Percentiles rank a stretch among this genome's conserved stretches.
Conservation (phyloP, 352 stramenopile species). For the Thraustochytrium sp. region DNA sequence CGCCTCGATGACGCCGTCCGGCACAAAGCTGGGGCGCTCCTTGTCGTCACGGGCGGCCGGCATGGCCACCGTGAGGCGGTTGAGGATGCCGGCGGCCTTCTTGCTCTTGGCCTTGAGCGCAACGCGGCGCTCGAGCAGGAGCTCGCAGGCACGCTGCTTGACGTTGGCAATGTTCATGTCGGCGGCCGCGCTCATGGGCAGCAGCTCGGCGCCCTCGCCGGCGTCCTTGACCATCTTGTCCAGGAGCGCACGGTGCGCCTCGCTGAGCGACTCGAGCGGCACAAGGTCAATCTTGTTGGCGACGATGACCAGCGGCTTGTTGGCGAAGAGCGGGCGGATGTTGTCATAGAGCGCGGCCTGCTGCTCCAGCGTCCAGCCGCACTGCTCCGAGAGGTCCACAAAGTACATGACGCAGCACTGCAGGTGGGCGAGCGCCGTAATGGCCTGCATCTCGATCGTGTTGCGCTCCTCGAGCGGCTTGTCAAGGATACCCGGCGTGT, state of each 20-base stretch:
- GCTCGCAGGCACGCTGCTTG: constrained; percentile 89
- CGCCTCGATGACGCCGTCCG: constrained; percentile 75
- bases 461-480: constrained; percentile 98
- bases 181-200: constrained; percentile 95
- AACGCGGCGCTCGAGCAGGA: constrained; percentile 85
- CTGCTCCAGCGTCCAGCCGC: constrained; percentile 97
- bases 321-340: constrained; percentile 97
- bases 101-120: constrained; percentile 90
- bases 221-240: constrained; percentile 55
- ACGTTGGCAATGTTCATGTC: constrained; percentile 93
- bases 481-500: constrained; percentile 99
- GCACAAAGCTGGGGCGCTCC: constrained; percentile 82
- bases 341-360: constrained; percentile 93
- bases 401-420: constrained; percentile 99
- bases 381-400: constrained; percentile 98
- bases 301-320: constrained; percentile 97
- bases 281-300: constrained; percentile 98
- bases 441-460: constrained; percentile 99
- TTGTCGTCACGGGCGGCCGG: constrained; percentile 84
- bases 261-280: constrained; percentile 78
- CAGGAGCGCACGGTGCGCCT: constrained; percentile 66
- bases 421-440: constrained; percentile 97
- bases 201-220: constrained; percentile 61
- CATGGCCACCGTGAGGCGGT: constrained; percentile 89
- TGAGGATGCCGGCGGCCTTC: constrained; percentile 91